A percentile compares a stretch with the other conserved stretches of the same genome.
Evolutionary conservation across 352 stramenopile genomes (phyloP).

Genomic region (Globisporangium splendens): DNA sequence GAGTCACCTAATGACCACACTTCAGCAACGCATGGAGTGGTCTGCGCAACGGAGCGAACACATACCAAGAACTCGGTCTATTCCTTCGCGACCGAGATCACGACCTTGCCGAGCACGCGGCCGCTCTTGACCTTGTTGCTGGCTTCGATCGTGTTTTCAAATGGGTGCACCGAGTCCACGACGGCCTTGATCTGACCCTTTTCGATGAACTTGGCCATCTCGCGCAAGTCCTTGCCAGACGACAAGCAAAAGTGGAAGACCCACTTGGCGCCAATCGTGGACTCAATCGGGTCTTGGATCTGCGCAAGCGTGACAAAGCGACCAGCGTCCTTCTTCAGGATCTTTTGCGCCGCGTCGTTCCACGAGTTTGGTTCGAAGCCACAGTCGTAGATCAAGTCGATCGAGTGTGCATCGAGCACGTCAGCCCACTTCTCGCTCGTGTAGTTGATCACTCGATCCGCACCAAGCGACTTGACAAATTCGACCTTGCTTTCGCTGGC

Average conservation of each 20-base stretch:
- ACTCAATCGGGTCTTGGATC: conserved; percentile 30
- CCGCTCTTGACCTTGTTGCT: conserved; percentile 9
- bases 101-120: conserved; percentile 8
- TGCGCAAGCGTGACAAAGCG: conserved; percentile 27
- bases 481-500: conserved; percentile 22
- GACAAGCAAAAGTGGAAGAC: conserved; percentile 3
- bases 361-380: conserved; percentile 24
- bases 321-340: conserved; percentile 22
- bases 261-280: conserved; percentile 38
- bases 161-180: conserved; percentile 5
- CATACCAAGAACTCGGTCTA: too few species aligned
- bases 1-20: too few species aligned
- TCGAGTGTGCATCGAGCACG: conserved; percentile 22
- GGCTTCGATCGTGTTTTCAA: conserved; percentile 4
- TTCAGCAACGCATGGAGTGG: too few species aligned
- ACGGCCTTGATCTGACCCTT: conserved; percentile 3
- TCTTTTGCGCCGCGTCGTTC: conserved; percentile 27
- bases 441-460: conserved; percentile 67
- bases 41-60: too few species aligned
- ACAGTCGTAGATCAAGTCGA: conserved; percentile 32
- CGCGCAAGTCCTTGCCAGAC: not conserved
- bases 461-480: conserved; percentile 42
- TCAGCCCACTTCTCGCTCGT: conserved; percentile 32
- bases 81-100: conserved; percentile 6
- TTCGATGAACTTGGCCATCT: conserved; percentile 4